These are phyloP conservation scores for Arachis monticola DNA, from an alignment of 331 rosid genomes.

Conservation along the genomic window DNA sequence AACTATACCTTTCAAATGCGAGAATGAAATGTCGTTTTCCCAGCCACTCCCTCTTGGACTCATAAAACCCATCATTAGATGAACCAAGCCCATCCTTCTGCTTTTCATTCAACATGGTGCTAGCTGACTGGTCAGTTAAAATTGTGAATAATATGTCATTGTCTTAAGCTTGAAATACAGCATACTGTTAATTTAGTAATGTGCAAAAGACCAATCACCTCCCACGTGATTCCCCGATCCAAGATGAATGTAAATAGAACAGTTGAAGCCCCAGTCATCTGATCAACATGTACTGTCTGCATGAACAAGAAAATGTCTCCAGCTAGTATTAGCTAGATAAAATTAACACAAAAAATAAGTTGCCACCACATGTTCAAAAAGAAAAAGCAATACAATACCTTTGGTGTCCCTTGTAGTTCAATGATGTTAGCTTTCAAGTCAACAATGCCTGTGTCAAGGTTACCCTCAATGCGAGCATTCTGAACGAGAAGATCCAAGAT, in stretches of 20 bases:
- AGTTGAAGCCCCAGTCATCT: slow-evolving; percentile 90
- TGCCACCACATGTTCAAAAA: slow-evolving; percentile 30
- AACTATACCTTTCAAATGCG: slow-evolving; percentile 84
- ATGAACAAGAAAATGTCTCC: slow-evolving; percentile 17
- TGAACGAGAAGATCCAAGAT: slow-evolving; percentile 93
- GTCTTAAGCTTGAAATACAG: slow-evolving; percentile 35
- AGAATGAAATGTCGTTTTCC: slow-evolving; percentile 90
- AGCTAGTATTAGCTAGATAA: slow-evolving; percentile 33
- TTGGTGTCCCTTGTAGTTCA: slow-evolving; percentile 88
- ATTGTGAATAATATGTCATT: slow-evolving; percentile 29
- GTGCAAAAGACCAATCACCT: slow-evolving; percentile 57
- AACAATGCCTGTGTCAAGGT: slow-evolving; percentile 80
- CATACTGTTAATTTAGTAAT: slow-evolving; percentile 45
- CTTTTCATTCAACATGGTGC: slow-evolving; percentile 80
- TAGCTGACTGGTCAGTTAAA: slow-evolving; percentile 64
- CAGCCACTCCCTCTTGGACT: slow-evolving; percentile 96
- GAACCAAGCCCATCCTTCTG: slow-evolving; percentile 88
- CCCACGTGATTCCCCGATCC: slow-evolving; percentile 98
- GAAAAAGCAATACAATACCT: slow-evolving; percentile 54
- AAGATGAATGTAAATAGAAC: slow-evolving; percentile 85
- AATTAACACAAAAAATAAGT: slow-evolving; percentile 33
- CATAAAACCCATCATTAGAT: slow-evolving; percentile 90
- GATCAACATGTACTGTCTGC: slow-evolving; percentile 93
- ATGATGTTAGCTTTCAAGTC: slow-evolving; percentile 91
- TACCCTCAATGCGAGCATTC: slow-evolving; percentile 87